A percentile compares a stretch with the other conserved stretches of the same genome.
phyloP scores from a whole-genome alignment of 352 stramenopile genomes.

The Phytophthora uliginosa region DNA sequence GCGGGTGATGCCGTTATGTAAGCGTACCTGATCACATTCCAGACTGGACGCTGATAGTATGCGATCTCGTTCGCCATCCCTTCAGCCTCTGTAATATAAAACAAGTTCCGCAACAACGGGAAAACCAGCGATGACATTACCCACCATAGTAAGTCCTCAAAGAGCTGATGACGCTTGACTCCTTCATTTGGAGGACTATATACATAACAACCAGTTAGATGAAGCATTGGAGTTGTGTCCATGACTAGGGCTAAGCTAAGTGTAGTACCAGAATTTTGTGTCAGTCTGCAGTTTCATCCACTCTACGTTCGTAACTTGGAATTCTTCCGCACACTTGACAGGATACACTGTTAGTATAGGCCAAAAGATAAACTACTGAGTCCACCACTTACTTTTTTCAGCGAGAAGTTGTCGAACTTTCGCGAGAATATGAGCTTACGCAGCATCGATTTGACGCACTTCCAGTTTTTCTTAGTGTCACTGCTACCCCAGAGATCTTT shows the following conservation, averaged over 20 bases:
- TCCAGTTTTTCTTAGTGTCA: constrained; percentile 58
- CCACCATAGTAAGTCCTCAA: constrained; percentile 57
- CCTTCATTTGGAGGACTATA: constrained; percentile 69
- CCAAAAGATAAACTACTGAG: neutral
- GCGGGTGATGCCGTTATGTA: neutral
- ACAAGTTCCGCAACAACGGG: constrained; percentile 66
- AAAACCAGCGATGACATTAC: constrained; percentile 58
- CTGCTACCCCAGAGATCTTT: constrained; percentile 64
- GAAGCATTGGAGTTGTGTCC: neutral
- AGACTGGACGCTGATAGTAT: constrained; percentile 77
- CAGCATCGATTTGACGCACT: constrained; percentile 57
- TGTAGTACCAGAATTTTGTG: constrained; percentile 42
- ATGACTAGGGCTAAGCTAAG: neutral
- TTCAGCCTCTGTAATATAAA: constrained; percentile 84
- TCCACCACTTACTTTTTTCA: constrained; percentile 57
- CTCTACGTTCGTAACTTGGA: constrained; percentile 53
- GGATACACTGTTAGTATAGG: constrained; percentile 1
- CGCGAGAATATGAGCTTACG: constrained; percentile 56
- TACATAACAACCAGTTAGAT: neutral
- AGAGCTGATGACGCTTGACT: constrained; percentile 50
- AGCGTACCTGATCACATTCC: constrained; percentile 62
- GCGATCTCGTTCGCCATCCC: constrained; percentile 73
- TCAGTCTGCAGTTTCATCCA: constrained; percentile 46
- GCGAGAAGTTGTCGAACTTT: constrained; percentile 67
- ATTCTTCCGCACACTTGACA: constrained; percentile 42